Conservation (phyloP, 2,329 filamentous ascomycete species). For the Helotiales sp. region DNA sequence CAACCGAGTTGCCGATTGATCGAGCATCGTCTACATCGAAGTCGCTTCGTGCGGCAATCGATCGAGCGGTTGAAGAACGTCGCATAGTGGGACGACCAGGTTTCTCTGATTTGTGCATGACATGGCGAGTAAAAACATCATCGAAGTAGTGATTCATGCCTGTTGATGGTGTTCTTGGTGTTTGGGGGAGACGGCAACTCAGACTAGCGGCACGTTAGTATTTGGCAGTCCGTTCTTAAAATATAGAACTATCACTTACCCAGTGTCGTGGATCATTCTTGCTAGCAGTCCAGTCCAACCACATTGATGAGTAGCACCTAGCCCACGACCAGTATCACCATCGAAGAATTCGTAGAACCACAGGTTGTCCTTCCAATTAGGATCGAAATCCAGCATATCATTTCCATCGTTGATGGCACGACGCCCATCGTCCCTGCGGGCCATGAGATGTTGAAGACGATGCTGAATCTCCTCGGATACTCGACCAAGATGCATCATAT, state of each 20-base stretch:
- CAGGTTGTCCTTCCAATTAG: constrained; percentile 89
- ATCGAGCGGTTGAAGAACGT: constrained; percentile 80
- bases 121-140: constrained; percentile 73
- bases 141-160: constrained; percentile 96
- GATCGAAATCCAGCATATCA: constrained; percentile 86
- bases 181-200: constrained; percentile 89
- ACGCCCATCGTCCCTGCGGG: constrained; percentile 80
- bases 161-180: constrained; percentile 82
- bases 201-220: constrained; percentile 63
- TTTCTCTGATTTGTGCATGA: constrained; percentile 47
- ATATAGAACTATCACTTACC: constrained; percentile 63
- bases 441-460: constrained; percentile 89
- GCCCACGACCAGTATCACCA: constrained; percentile 84
- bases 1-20: constrained; percentile 50
- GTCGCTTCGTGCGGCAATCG: constrained; percentile 83
- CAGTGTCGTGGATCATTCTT: constrained; percentile 96
- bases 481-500: constrained; percentile 94
- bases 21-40: constrained; percentile 54
- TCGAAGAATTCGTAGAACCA: constrained; percentile 99
- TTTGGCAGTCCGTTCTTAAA: not conserved
- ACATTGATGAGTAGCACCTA: constrained; percentile 92
- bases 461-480: constrained; percentile 96
- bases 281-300: constrained; percentile 96
- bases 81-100: constrained; percentile 62
- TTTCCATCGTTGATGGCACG: constrained; percentile 87